phyloP scores from a whole-genome alignment of 441 rosid genomes.

The Capsella rubella region DNA sequence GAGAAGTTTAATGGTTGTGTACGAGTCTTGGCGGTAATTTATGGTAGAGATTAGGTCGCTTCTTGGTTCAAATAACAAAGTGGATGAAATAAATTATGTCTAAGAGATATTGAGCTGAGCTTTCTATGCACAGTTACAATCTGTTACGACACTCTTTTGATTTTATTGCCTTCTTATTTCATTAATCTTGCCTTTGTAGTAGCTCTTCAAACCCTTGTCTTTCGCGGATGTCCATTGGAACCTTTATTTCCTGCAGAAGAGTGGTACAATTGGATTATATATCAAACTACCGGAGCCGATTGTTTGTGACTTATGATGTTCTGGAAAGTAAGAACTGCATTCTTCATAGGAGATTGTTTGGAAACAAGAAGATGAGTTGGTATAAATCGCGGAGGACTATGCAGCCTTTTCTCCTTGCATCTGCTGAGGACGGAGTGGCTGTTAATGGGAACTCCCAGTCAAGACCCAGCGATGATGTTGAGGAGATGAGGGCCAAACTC shows the following conservation, averaged over 20 bases:
- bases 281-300: conserved; percentile 55
- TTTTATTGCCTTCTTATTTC: conserved; percentile 15
- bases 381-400: conserved; percentile 52
- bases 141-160: not conserved
- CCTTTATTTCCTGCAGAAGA: conserved; percentile 50
- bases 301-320: conserved; percentile 48
- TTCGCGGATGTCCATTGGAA: conserved; percentile 52
- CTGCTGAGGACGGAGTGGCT: conserved; percentile 82
- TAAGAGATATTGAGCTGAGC: too few relatives aligned
- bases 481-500: conserved; percentile 77
- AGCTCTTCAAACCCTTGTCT: conserved; percentile 63
- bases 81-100: not conserved
- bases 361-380: conserved; percentile 45
- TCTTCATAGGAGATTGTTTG: conserved; percentile 37
- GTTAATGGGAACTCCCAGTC: conserved; percentile 69
- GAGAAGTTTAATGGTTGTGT: not conserved
- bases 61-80: not conserved
- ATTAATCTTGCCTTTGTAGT: conserved; percentile 42
- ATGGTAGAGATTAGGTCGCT: conserved; percentile 21
- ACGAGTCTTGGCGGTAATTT: conserved; percentile 3
- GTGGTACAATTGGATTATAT: conserved; percentile 48
- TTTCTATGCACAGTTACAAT: too few relatives aligned
- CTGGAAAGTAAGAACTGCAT: conserved; percentile 43
- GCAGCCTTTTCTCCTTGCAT: conserved; percentile 53
- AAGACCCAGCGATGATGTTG: conserved; percentile 61